Conservation (phyloP, 495 filamentous ascomycete species). For the Aspergillus coremiiformis region DNA sequence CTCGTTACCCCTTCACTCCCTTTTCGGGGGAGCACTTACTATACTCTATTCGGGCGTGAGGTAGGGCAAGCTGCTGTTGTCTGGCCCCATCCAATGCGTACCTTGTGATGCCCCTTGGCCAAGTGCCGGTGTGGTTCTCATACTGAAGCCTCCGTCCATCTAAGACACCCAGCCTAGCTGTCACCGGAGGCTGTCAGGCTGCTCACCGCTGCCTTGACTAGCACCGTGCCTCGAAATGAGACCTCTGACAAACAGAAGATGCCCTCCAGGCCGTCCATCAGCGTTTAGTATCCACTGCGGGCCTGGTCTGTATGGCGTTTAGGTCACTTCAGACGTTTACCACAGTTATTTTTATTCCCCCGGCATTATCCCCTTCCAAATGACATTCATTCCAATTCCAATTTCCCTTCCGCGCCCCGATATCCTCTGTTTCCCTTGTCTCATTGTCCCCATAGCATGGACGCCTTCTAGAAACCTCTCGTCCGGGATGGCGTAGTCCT, state of each 20-base stretch:
- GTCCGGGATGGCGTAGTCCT: too few species aligned
- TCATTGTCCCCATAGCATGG: slow-evolving; percentile 3
- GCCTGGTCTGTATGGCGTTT: too few species aligned
- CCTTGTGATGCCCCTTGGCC: slow-evolving; percentile 18
- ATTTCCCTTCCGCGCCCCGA: slow-evolving; percentile 2
- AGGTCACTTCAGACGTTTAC: neutral
- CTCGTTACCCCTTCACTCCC: slow-evolving; percentile 9
- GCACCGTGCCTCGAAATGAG: slow-evolving; percentile 12
- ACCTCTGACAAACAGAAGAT: slow-evolving; percentile 16
- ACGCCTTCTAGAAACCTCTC: slow-evolving; percentile 6
- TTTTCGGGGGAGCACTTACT: slow-evolving; percentile 11
- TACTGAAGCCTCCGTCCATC: slow-evolving; percentile 13
- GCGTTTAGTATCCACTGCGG: slow-evolving; percentile 15
- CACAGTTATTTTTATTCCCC: neutral
- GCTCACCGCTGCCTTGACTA: slow-evolving; percentile 20
- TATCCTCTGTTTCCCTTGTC: slow-evolving; percentile 8
- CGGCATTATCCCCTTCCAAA: too few species aligned
- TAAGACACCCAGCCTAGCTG: slow-evolving; percentile 19
- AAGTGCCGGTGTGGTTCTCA: slow-evolving; percentile 17
- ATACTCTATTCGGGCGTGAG: slow-evolving; percentile 13
- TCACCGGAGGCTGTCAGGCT: too few species aligned
- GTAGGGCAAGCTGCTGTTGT: slow-evolving; percentile 16
- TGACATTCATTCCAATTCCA: neutral
- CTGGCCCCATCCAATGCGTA: slow-evolving; percentile 12
- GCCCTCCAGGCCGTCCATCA: slow-evolving; percentile 9